A percentile compares a stretch with the other conserved stretches of the same genome.
Evolutionary conservation across 106 monocot species (phyloP).

Genomic region (Allium sativum): DNA sequence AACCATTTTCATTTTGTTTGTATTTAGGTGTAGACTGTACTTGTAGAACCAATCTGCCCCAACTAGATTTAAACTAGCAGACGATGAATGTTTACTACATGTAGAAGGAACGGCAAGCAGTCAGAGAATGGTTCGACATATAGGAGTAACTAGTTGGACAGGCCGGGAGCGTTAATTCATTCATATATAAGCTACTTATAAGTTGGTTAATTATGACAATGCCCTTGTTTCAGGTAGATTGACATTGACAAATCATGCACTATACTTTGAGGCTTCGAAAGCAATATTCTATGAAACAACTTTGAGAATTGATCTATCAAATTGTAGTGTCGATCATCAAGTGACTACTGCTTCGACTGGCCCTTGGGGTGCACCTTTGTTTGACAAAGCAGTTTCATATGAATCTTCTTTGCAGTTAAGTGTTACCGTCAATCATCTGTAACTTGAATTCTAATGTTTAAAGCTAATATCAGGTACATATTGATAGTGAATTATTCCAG

Average conservation of each 20-base stretch:
- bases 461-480: too few relatives aligned
- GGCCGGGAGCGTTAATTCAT: conserved; percentile 21
- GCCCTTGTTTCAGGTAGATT: conserved; percentile 38
- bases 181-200: background rate
- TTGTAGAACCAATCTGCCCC: conserved; percentile 54
- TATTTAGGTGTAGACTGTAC: conserved; percentile 38
- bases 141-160: conserved; percentile 75
- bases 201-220: background rate
- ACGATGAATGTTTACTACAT: conserved; percentile 81
- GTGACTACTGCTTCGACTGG: conserved; percentile 66
- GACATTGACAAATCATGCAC: conserved; percentile 73
- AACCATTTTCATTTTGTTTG: background rate
- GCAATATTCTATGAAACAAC: conserved; percentile 69
- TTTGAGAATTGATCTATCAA: conserved; percentile 54
- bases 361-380: conserved; percentile 83
- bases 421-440: too few relatives aligned
- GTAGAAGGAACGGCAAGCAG: conserved; percentile 70
- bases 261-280: conserved; percentile 89
- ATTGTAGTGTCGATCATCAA: conserved; percentile 35
- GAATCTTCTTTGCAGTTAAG: conserved; percentile 42
- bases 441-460: too few relatives aligned
- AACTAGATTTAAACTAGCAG: conserved; percentile 50
- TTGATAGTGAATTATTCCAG: conserved; percentile 41
- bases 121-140: conserved; percentile 71
- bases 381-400: conserved; percentile 66